Conservation (phyloP, 1,284 basidiomycete species). For the Phellinidium pouzarii region DNA sequence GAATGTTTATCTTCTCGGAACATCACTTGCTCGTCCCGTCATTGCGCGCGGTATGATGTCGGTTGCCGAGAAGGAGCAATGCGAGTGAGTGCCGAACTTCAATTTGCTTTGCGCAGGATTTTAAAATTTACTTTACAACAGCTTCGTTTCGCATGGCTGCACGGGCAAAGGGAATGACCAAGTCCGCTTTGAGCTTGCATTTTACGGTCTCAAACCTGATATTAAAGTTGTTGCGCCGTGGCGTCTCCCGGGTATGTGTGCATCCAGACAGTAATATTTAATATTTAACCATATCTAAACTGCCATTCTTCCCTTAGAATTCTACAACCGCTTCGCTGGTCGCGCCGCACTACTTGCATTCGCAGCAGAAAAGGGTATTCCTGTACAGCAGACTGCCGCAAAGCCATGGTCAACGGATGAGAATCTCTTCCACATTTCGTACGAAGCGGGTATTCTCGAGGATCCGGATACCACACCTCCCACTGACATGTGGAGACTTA, state of each 20-base stretch:
- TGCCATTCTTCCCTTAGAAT: conserved; percentile 56
- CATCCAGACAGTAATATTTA: no score
- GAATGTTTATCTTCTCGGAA: conserved; percentile 97
- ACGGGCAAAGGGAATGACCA: conserved; percentile 99
- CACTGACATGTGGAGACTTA: conserved; percentile 99
- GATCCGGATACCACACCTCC: conserved; percentile 95
- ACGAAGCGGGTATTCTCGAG: conserved; percentile 98
- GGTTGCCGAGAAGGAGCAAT: conserved; percentile 83
- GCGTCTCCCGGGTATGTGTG: conserved; percentile 79
- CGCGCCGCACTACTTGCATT: conserved; percentile 89
- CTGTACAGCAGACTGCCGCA: conserved; percentile 90
- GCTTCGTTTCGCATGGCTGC: conserved; percentile 96
- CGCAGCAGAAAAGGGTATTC: conserved; percentile 85
- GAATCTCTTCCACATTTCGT: conserved; percentile 99
- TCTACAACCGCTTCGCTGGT: conserved; percentile 97
- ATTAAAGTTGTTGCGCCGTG: conserved; percentile 99
- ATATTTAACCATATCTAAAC: no score
- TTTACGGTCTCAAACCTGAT: conserved; percentile 96
- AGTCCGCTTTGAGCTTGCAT: conserved; percentile 98
- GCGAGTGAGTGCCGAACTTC: conserved; percentile 61
- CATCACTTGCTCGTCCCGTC: conserved; percentile 95
- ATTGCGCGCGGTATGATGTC: conserved; percentile 99
- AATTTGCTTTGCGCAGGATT: not conserved
- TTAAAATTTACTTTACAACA: conserved; percentile 27
- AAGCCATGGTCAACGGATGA: conserved; percentile 99